Conservation (phyloP, 225 moss, liverwort and hornwort species). For the Straminergon stramineum region DNA sequence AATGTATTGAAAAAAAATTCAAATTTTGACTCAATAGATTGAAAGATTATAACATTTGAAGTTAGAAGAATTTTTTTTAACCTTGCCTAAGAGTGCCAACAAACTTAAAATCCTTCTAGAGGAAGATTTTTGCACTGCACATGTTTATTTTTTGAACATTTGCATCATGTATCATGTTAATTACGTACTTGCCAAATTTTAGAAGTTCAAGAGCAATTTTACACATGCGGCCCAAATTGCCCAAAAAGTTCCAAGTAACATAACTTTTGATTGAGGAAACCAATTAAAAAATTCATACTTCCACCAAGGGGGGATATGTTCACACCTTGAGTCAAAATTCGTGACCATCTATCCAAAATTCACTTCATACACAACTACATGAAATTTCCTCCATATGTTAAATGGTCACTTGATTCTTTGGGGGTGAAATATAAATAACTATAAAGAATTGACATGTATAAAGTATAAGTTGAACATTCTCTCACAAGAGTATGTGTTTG, state of each 20-base stretch:
- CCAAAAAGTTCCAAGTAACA: accelerated
- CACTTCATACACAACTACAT: accelerated
- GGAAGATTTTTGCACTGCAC: background rate
- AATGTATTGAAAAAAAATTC: background rate
- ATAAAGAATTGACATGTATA: background rate
- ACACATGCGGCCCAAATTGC: accelerated
- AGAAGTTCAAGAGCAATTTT: accelerated
- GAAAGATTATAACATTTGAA: background rate
- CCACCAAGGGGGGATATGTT: accelerated
- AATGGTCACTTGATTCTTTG: background rate
- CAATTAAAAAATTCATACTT: too few species aligned
- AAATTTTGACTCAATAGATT: accelerated
- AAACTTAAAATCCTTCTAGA: background rate
- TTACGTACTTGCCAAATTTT: accelerated
- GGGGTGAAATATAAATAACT: background rate
- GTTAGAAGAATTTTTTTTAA: background rate
- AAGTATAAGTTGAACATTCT: background rate
- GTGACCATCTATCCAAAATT: background rate
- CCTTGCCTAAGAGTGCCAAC: accelerated
- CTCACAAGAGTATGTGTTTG: accelerated
- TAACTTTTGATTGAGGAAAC: too few species aligned
- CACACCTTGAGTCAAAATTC: background rate
- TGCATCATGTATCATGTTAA: background rate
- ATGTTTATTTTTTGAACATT: background rate
- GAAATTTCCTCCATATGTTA: accelerated